phyloP scores from a whole-genome alignment of 2,329 filamentous ascomycete genomes.

The Xylariaceae sp. region DNA sequence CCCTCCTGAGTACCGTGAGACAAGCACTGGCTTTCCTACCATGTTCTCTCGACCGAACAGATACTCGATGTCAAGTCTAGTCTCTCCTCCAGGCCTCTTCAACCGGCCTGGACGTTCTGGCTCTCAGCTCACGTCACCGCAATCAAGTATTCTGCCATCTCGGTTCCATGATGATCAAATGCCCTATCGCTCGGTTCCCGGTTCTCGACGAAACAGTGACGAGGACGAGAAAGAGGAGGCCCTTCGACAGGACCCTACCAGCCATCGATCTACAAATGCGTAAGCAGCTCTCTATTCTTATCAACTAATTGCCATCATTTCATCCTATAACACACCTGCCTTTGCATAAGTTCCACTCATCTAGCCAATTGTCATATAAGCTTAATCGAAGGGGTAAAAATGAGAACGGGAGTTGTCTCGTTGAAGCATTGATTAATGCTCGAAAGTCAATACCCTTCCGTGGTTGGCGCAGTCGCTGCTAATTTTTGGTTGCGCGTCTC shows the following conservation, averaged over 20 bases:
- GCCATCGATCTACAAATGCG: slow-evolving; percentile 77
- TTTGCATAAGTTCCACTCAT: neutral
- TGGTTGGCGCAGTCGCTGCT: neutral
- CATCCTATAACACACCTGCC: neutral
- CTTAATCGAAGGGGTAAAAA: neutral
- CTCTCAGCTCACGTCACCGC: slow-evolving; percentile 81
- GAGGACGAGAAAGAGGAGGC: slow-evolving; percentile 85
- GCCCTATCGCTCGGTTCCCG: slow-evolving; percentile 84
- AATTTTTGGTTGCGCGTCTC: too few species aligned
- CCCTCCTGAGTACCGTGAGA: slow-evolving; percentile 88
- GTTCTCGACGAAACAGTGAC: slow-evolving; percentile 87
- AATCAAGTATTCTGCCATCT: slow-evolving; percentile 63
- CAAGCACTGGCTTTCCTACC: slow-evolving; percentile 71
- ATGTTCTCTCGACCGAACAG: slow-evolving; percentile 84
- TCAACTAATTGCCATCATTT: neutral
- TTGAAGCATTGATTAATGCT: too few species aligned
- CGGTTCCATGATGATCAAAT: slow-evolving; percentile 68
- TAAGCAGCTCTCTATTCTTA: slow-evolving; percentile 60
- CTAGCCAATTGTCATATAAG: neutral
- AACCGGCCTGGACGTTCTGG: slow-evolving; percentile 77
- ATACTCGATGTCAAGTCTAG: slow-evolving; percentile 87
- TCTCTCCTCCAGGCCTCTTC: slow-evolving; percentile 77
- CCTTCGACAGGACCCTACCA: slow-evolving; percentile 70
- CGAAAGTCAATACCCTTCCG: neutral
- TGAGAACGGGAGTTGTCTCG: neutral